Percentiles rank a stretch among this genome's conserved stretches.
Conservation (phyloP, 2,329 filamentous ascomycete genomes). For the Aspergillus pseudoviridinutans region DNA sequence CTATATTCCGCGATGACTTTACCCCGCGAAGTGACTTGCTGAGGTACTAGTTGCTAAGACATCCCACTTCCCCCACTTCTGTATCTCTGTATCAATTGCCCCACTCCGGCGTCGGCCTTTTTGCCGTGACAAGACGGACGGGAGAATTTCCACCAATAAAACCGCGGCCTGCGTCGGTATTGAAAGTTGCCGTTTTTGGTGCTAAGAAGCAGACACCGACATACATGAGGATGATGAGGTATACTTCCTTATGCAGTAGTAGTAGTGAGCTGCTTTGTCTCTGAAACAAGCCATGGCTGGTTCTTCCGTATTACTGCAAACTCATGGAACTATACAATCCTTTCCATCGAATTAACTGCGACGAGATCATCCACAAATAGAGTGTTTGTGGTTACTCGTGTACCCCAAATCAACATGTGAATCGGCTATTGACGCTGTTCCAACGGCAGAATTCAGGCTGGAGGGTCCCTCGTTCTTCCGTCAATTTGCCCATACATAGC, state of each 20-base stretch:
- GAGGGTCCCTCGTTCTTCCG: conserved; percentile 2
- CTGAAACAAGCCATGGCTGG: background rate
- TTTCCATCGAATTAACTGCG: background rate
- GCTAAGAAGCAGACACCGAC: background rate
- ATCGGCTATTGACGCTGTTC: conserved; percentile 8
- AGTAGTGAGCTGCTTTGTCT: background rate
- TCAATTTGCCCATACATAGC: background rate
- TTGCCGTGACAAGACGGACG: background rate
- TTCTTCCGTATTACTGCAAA: background rate
- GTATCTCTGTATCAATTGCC: too few species aligned
- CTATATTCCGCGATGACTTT: background rate
- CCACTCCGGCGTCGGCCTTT: background rate
- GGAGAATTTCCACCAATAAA: background rate
- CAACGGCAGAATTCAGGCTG: conserved; percentile 1
- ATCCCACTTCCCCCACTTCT: background rate
- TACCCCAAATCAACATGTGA: background rate
- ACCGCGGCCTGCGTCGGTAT: background rate
- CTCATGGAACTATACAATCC: background rate
- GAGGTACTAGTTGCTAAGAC: background rate
- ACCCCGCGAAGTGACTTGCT: background rate
- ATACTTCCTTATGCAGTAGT: background rate
- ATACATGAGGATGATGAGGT: too few species aligned
- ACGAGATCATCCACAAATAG: background rate
- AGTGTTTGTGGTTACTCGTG: background rate
- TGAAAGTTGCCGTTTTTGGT: background rate